These are phyloP conservation scores for Madurella mycetomatis DNA, from an alignment of 2,329 filamentous ascomycete genomes.

Conservation along the genomic window DNA sequence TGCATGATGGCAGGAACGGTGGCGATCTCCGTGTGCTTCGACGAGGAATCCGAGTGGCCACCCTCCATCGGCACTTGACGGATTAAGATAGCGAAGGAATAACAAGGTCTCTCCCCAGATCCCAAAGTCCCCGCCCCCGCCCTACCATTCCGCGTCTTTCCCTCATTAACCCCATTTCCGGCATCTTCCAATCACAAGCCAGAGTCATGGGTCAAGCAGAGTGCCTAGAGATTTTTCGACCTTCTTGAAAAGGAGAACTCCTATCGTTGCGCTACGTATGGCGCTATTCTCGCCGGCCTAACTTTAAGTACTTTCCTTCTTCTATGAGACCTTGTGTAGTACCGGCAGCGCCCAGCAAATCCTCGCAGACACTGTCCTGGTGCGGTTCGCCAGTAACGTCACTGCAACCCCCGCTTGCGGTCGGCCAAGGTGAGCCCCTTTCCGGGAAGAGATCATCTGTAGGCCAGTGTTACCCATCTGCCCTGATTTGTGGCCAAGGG, in stretches of 20 bases:
- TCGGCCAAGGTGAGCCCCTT: neutral
- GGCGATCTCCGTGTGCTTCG: neutral
- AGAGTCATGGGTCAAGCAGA: neutral
- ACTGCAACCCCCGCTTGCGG: neutral
- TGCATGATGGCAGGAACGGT: neutral
- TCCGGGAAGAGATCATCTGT: neutral
- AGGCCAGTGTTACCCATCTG: neutral
- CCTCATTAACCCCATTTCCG: conserved; percentile 7
- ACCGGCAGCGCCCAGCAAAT: neutral
- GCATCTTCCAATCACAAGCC: conserved; percentile 12
- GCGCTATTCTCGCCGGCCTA: neutral
- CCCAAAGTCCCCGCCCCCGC: conserved; percentile 1
- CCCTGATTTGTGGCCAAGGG: neutral
- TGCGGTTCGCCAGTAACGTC: neutral
- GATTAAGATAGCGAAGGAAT: too few species aligned
- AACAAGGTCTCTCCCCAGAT: neutral
- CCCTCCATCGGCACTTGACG: too few species aligned
- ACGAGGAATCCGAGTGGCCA: neutral
- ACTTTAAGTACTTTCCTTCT: neutral
- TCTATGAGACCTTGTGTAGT: too few species aligned
- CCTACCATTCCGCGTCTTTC: neutral
- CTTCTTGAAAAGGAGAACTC: neutral
- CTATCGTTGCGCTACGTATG: neutral
- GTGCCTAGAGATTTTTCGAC: neutral
- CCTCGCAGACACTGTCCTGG: neutral